These are phyloP conservation scores for Diaporthe citrichinensis DNA, from an alignment of 2,329 filamentous ascomycete species.

Conservation along the genomic window DNA sequence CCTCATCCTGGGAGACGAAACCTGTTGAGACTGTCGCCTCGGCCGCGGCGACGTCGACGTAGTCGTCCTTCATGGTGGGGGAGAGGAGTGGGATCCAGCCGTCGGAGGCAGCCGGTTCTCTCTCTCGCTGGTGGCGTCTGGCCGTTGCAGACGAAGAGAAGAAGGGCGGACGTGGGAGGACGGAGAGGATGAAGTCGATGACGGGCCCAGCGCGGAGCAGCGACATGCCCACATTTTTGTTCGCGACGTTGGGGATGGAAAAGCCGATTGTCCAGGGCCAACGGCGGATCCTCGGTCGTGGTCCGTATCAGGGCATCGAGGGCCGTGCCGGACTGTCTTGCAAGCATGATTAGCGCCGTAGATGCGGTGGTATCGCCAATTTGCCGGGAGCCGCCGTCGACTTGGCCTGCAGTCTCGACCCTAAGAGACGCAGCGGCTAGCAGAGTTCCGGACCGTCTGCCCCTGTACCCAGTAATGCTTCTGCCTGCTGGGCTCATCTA, in stretches of 20 bases:
- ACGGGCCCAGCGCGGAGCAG: neutral
- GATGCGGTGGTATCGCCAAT: constrained; percentile 7
- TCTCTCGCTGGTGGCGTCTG: neutral
- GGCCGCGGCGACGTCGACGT: constrained; percentile 13
- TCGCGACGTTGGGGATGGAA: neutral
- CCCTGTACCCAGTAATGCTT: constrained; percentile 31
- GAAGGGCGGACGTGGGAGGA: neutral
- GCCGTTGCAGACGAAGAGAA: neutral
- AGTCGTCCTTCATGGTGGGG: constrained; percentile 9
- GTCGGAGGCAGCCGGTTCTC: neutral
- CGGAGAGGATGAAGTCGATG: neutral
- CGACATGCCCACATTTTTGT: constrained; percentile 1
- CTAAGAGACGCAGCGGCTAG: neutral
- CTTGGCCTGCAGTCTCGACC: constrained; percentile 26
- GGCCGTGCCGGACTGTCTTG: constrained; percentile 24
- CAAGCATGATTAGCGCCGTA: constrained; percentile 27
- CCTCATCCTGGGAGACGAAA: constrained; percentile 23
- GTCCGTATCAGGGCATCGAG: constrained; percentile 3
- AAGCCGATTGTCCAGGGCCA: neutral
- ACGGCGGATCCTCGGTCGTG: neutral
- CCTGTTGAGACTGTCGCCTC: neutral
- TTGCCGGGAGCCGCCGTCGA: constrained; percentile 30
- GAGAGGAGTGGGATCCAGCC: neutral
- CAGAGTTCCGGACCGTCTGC: neutral
- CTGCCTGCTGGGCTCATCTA: neutral